Base-by-base conservation (phyloP, 1,284 basidiomycete species). In the Leccinum subrobustum region DNA sequence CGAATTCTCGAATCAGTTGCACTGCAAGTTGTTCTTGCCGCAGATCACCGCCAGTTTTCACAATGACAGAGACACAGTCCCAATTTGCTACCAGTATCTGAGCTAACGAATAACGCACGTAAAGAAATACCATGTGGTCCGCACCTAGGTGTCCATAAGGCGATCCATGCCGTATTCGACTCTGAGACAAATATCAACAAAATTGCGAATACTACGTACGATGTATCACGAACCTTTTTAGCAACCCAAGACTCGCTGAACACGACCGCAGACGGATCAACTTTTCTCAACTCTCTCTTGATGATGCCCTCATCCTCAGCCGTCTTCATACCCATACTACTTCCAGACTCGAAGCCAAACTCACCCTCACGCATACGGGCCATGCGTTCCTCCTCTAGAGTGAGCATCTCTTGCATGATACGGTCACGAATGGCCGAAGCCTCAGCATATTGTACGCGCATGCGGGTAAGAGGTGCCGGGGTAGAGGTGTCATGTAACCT, bases 401-500 rank as follows among this genome's bases (percentile, higher is more conserved):
- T 83, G 70, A 98, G 83, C 96, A 99, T 99, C 81, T 99, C 96
- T 69, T 92, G 87, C 97, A 99, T 99, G 69, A 99, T 99, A 27
- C 95, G 84, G 68, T 95, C 92, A 14, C 93, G 85, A 67, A 99
- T 99, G 1, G 91, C 91, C 0, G 92, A 83, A 1, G 94, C 95
- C 73, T 97, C 93, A 1, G 87, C 80, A 12, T 87, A 82, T 60
- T 91, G 89, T 9, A 98, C 77, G 47, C 83, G 83, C 77, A 88
- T 81, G 56, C 87, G 84, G 56, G 79, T 79, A 2, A 79, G 73
- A 27, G 71, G 62, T 9, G 71, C 66, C 0, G 75, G 58, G 16
- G 65, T 60, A 35, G 70, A 42, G 48, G 57, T 52, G 33, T 71
- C 70, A 4, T 66, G 59, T 57, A 71, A 65, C 42, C 62, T 70